A percentile compares a stretch with the other conserved stretches of the same genome.
These are phyloP conservation scores for Aureobasidium sp. DNA, from an alignment of 2,329 filamentous ascomycete genomes.

Conservation along the genomic window DNA sequence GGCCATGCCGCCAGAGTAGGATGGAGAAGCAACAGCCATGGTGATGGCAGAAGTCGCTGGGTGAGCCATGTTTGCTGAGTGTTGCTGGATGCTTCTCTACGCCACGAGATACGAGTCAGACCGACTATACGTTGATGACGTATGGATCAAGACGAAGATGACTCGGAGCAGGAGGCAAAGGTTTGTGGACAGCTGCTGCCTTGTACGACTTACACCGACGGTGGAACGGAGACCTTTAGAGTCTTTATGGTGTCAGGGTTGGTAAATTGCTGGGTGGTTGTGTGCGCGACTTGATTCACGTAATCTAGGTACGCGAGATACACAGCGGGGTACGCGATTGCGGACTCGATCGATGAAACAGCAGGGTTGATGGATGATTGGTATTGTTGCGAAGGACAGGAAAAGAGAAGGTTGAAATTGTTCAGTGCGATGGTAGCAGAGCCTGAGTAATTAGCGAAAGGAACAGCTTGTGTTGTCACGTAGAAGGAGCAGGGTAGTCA, in stretches of 20 bases:
- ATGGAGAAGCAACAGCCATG: constrained; percentile 26
- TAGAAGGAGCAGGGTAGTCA: not conserved
- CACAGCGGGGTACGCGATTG: constrained; percentile 5
- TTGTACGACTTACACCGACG: constrained; percentile 7
- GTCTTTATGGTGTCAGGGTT: not conserved
- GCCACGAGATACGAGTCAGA: constrained; percentile 12
- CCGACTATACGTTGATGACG: constrained; percentile 13
- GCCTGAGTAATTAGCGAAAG: not conserved
- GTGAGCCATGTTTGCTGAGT: constrained; percentile 23
- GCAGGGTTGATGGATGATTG: not conserved
- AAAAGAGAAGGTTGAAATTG: not conserved
- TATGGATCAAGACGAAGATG: constrained; percentile 1
- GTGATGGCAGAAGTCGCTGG: constrained; percentile 20
- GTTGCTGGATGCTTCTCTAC: constrained; percentile 26
- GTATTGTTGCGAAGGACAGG: not conserved
- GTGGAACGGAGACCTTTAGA: not conserved
- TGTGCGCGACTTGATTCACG: constrained; percentile 8
- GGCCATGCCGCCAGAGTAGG: constrained; percentile 11
- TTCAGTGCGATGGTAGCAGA: not conserved
- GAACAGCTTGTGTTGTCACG: not conserved
- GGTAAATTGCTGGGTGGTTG: constrained; percentile 7
- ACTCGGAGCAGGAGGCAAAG: not conserved
- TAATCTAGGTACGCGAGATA: constrained; percentile 11
- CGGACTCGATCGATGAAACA: constrained; percentile 9
- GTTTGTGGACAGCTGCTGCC: not conserved